Evolutionary conservation across 495 filamentous ascomycete genomes (phyloP).

Genomic region (Amphirosellinia nigrospora): DNA sequence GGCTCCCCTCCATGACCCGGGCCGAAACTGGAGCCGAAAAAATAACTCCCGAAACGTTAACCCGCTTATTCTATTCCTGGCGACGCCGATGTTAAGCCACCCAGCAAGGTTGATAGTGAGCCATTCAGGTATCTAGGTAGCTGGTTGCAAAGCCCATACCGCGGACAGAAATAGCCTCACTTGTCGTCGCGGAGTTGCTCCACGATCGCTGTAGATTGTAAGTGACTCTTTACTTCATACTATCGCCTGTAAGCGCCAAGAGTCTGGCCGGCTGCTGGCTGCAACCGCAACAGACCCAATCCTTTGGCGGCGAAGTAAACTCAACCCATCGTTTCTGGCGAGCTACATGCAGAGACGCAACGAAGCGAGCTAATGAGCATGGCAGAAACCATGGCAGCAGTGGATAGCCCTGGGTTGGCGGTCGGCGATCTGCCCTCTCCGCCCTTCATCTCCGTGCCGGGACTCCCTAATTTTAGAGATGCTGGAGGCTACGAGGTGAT

Average conservation of each 20-base stretch:
- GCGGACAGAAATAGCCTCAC: neutral
- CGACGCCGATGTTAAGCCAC: constrained; percentile 2
- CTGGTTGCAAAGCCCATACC: neutral
- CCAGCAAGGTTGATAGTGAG: neutral
- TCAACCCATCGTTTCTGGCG: neutral
- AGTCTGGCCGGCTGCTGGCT: neutral
- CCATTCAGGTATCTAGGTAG: neutral
- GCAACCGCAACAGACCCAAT: constrained; percentile 3
- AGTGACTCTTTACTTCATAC: constrained; percentile 7
- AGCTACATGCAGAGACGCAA: neutral
- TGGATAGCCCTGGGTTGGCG: neutral
- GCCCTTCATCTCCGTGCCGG: constrained; percentile 59
- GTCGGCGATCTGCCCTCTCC: constrained; percentile 41
- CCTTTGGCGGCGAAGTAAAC: constrained; percentile 12
- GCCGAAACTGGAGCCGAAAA: neutral
- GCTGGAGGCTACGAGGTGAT: constrained; percentile 59
- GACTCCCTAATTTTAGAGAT: constrained; percentile 66
- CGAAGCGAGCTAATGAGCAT: neutral
- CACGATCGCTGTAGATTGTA: neutral
- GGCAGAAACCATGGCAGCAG: constrained; percentile 12
- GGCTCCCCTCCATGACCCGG: too few relatives aligned
- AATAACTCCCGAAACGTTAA: too few relatives aligned
- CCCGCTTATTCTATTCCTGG: neutral
- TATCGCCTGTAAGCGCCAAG: constrained; percentile 17
- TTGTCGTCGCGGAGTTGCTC: neutral